These are phyloP conservation scores for Dryas octopetala DNA, from an alignment of 306 rosid genomes.

Conservation along the genomic window DNA sequence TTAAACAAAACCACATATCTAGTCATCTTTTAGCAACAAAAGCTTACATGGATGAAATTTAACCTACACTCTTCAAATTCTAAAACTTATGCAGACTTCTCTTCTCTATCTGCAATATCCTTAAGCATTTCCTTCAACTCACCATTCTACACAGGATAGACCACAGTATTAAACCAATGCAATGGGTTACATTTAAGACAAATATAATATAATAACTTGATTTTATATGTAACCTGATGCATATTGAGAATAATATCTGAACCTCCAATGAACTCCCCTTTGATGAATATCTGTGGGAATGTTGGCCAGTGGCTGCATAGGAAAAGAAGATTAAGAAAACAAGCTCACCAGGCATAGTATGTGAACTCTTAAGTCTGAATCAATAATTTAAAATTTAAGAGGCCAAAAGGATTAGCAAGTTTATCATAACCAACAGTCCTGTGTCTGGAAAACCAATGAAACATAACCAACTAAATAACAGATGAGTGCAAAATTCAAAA, in stretches of 20 bases:
- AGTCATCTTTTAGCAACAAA: background rate
- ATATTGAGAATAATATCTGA: slow-evolving; percentile 80
- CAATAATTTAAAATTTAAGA: too few relatives aligned
- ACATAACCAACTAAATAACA: too few relatives aligned
- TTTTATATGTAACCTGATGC: slow-evolving; percentile 60
- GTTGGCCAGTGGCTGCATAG: slow-evolving; percentile 78
- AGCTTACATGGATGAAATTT: background rate
- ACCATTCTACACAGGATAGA: slow-evolving; percentile 50
- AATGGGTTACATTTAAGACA: slow-evolving; percentile 11
- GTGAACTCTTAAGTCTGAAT: too few relatives aligned
- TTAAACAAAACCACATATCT: background rate
- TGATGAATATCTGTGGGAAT: slow-evolving; percentile 85
- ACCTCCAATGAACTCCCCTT: slow-evolving; percentile 94
- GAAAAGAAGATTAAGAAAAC: background rate
- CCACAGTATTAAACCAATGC: slow-evolving; percentile 17
- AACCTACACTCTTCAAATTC: slow-evolving; percentile 1
- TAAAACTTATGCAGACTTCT: slow-evolving; percentile 29
- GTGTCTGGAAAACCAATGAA: background rate
- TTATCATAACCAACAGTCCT: background rate
- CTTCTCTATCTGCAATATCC: slow-evolving; percentile 31
- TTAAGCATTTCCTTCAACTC: slow-evolving; percentile 59
- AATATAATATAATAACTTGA: background rate
- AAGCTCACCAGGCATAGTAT: background rate
- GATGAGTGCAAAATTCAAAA: too few relatives aligned
- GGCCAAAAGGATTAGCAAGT: background rate